phyloP scores from a whole-genome alignment of 2,329 filamentous ascomycete species.

The Cercospora beticola region DNA sequence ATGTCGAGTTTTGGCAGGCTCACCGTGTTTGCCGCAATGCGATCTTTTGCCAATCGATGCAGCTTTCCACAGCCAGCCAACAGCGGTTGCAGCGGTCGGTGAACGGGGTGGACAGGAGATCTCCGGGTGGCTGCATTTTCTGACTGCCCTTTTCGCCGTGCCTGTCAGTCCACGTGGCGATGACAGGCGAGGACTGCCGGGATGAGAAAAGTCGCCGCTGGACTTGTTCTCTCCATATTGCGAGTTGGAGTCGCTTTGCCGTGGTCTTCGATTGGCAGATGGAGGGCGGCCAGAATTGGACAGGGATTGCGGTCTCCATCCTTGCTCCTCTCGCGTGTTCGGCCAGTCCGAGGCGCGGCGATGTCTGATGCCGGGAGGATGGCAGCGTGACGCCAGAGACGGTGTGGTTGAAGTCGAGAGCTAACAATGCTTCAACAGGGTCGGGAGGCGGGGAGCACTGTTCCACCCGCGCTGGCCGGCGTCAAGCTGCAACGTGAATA shows the following conservation, averaged over 20 bases:
- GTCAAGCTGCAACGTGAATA: background rate
- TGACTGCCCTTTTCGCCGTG: background rate
- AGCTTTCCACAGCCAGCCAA: background rate
- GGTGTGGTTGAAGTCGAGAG: background rate
- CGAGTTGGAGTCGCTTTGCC: background rate
- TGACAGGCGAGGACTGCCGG: constrained; percentile 5
- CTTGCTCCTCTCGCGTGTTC: constrained; percentile 15
- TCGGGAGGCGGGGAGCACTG: background rate
- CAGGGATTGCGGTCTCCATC: background rate
- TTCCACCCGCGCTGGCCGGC: background rate
- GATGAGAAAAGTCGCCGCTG: constrained; percentile 8
- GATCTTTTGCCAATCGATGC: background rate
- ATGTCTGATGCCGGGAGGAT: constrained; percentile 7
- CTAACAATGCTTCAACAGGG: background rate
- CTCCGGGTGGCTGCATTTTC: background rate
- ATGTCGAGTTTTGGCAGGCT: background rate
- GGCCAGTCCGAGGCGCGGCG: constrained; percentile 3
- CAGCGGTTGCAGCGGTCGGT: background rate
- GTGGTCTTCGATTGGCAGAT: background rate
- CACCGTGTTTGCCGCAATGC: background rate
- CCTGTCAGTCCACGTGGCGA: background rate
- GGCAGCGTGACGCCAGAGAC: background rate
- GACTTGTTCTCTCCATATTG: background rate
- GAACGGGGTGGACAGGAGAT: background rate
- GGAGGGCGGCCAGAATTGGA: background rate